A percentile compares a stretch with the other conserved stretches of the same genome.
phyloP scores from a whole-genome alignment of 148 eudicot genomes.

The Simmondsia chinensis region DNA sequence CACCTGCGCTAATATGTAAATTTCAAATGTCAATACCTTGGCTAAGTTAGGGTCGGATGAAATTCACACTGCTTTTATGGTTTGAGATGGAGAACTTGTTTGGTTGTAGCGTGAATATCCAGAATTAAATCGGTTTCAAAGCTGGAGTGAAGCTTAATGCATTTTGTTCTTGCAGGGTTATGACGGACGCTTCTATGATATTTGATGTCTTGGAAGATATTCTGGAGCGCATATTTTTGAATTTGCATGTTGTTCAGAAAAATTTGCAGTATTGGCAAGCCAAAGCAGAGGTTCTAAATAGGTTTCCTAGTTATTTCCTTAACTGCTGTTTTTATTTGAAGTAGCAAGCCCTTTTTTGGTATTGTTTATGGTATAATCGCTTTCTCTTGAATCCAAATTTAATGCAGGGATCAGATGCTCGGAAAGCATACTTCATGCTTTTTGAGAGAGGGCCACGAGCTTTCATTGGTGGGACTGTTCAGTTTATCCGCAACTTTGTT shows the following conservation, averaged over 20 bases:
- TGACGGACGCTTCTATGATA: conserved; percentile 49
- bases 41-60: too few species aligned
- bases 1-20: too few species aligned
- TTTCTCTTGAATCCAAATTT: too few species aligned
- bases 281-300: conserved; percentile 70
- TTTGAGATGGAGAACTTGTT: too few species aligned
- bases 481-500: conserved; percentile 48
- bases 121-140: background rate
- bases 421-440: conserved; percentile 72
- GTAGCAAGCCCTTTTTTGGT: too few species aligned
- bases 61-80: too few species aligned
- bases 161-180: conserved; percentile 32
- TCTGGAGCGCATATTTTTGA: conserved; percentile 49
- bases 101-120: too few species aligned
- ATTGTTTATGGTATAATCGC: too few species aligned
- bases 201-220: conserved; percentile 73
- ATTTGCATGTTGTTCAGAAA: conserved; percentile 73
- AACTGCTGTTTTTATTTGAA: too few species aligned
- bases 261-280: conserved; percentile 81
- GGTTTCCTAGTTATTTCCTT: background rate
- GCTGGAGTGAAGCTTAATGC: background rate
- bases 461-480: conserved; percentile 49
- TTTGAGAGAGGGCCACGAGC: conserved; percentile 90
- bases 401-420: conserved; percentile 73
- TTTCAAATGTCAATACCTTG: too few species aligned